Evolutionary conservation across 768 basidiomycete species (phyloP).

Genomic region (Rhodotorula babjevae): DNA sequence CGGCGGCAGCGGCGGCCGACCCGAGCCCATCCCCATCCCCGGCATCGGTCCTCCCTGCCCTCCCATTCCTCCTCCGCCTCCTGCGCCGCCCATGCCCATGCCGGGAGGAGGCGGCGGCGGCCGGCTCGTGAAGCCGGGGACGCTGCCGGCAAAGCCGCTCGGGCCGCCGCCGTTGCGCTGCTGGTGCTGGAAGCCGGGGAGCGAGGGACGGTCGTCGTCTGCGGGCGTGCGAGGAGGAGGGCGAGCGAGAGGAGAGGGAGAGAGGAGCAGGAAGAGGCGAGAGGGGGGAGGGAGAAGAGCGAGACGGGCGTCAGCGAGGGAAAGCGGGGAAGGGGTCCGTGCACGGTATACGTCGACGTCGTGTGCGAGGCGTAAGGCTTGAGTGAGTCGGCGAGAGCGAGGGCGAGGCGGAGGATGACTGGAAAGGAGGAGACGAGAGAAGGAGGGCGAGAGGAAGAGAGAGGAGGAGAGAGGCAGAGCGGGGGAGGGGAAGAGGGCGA

Average conservation of each 20-base stretch:
- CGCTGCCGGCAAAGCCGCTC: not conserved
- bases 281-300: no score
- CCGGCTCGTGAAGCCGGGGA: conserved; percentile 1
- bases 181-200: conserved; percentile 37
- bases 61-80: conserved; percentile 21
- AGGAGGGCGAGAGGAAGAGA: not conserved
- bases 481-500: no score
- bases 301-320: no score
- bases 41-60: conserved; percentile 50
- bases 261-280: not conserved
- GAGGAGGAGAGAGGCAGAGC: not conserved
- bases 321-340: no score
- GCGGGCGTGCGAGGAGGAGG: not conserved
- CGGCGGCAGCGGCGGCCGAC: not conserved
- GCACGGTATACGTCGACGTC: no score
- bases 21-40: not conserved
- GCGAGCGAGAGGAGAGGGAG: not conserved
- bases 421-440: not conserved
- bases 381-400: no score
- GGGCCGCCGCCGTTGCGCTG: not conserved
- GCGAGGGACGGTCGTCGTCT: conserved; percentile 33
- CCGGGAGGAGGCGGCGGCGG: not conserved
- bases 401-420: not conserved
- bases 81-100: conserved; percentile 37
- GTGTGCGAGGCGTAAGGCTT: no score